A percentile compares a stretch with the other conserved stretches of the same genome.
These are phyloP conservation scores for Bipolaris bicolor DNA, from an alignment of 2,329 filamentous ascomycete genomes.

Conservation along the genomic window DNA sequence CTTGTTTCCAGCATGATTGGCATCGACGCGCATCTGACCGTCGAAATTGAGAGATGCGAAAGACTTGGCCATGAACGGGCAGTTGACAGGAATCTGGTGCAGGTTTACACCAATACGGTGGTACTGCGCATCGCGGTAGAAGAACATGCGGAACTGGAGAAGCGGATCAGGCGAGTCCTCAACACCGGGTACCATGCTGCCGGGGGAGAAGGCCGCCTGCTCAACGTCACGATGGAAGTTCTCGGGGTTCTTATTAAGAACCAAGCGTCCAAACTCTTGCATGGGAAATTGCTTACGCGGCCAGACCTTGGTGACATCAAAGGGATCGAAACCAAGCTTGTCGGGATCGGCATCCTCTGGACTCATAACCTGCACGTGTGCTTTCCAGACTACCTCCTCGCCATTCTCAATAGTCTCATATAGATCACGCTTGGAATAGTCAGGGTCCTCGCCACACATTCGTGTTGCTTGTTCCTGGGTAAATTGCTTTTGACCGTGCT, in stretches of 20 bases:
- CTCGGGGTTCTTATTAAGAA: conserved; percentile 62
- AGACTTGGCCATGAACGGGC: conserved; percentile 58
- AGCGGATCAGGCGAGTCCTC: conserved; percentile 47
- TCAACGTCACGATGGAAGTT: conserved; percentile 56
- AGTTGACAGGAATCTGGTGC: conserved; percentile 56
- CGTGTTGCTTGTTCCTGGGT: conserved; percentile 53
- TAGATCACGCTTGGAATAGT: conserved; percentile 58
- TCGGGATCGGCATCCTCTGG: conserved; percentile 55
- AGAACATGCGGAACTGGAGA: conserved; percentile 34
- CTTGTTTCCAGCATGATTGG: conserved; percentile 56
- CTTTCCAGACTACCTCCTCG: conserved; percentile 53
- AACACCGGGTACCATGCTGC: conserved; percentile 59
- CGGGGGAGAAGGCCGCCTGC: conserved; percentile 54
- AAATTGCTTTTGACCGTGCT: conserved; percentile 57
- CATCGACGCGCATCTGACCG: conserved; percentile 56
- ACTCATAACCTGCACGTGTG: conserved; percentile 55
- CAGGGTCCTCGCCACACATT: conserved; percentile 58
- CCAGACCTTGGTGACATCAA: conserved; percentile 63
- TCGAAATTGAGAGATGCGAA: conserved; percentile 58
- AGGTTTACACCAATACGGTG: conserved; percentile 61
- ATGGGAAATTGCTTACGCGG: conserved; percentile 57
- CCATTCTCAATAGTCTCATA: conserved; percentile 54
- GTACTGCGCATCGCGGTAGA: conserved; percentile 55
- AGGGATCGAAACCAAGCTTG: conserved; percentile 60
- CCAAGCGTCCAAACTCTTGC: conserved; percentile 57